Percentiles rank a stretch among this genome's conserved stretches.
Conservation (phyloP, 495 filamentous ascomycete species). For the Hypoxylon perforatum region DNA sequence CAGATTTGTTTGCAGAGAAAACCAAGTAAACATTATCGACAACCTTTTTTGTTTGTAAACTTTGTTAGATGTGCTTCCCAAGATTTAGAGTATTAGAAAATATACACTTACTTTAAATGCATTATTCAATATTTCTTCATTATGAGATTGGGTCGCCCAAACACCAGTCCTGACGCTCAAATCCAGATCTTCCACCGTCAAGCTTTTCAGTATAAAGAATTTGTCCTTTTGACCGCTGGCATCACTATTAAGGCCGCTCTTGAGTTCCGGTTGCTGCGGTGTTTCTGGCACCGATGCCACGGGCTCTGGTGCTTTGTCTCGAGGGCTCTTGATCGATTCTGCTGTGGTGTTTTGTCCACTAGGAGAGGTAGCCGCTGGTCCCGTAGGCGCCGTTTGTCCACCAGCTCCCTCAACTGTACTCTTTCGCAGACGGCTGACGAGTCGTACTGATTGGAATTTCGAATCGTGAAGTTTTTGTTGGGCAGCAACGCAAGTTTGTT, state of each 20-base stretch:
- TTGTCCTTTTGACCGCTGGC: constrained; percentile 65
- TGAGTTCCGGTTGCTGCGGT: constrained; percentile 26
- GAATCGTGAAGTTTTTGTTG: constrained; percentile 91
- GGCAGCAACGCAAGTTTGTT: constrained; percentile 78
- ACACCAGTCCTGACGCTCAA: constrained; percentile 86
- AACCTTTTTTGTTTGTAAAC: constrained; percentile 58
- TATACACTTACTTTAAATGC: constrained; percentile 77
- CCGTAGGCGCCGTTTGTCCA: constrained; percentile 62
- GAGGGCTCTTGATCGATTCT: constrained; percentile 38
- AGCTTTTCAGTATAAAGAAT: constrained; percentile 93
- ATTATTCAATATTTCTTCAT: constrained; percentile 83
- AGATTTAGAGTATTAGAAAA: not conserved
- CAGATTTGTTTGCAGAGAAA: constrained; percentile 98
- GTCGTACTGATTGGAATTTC: constrained; percentile 82
- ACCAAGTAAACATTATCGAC: constrained; percentile 93
- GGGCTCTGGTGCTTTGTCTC: constrained; percentile 24
- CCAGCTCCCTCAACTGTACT: constrained; percentile 63
- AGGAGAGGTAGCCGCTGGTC: constrained; percentile 57
- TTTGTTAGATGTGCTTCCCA: constrained; percentile 15
- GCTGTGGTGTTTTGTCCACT: constrained; percentile 35
- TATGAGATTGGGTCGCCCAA: constrained; percentile 96
- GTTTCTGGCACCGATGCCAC: constrained; percentile 28
- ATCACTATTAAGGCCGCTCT: constrained; percentile 24
- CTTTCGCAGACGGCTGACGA: constrained; percentile 92
- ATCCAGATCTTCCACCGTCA: constrained; percentile 94